Base-by-base conservation (phyloP, 108 stramenopile genomes). In the Cyclotella baltica region DNA sequence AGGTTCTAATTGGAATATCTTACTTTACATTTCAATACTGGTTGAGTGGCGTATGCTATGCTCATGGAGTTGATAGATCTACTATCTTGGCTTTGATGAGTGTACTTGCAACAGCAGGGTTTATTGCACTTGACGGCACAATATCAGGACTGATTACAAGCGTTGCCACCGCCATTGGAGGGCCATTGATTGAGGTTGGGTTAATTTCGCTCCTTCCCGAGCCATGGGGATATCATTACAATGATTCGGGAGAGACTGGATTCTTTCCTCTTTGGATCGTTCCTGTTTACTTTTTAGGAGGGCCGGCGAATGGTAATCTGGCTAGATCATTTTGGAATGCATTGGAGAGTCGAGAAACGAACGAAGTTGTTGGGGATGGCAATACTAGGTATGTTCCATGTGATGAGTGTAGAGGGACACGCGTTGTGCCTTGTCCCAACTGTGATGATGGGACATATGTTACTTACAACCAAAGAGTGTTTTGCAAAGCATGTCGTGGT, bases 21-120 rank as follows among this genome's bases (percentile, higher is more conserved):
- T 83, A 90, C 43, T 96, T 96, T 78, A 93, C 95, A 30, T 84
- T 92, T 47, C 92, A 96, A 73, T 96, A 96, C 55, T 96, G 95
- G 95, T 63, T 96, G 33, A 88, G 86, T 22, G 95, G 95, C 19
- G 47, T 88, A 20, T 69, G 92, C 23, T 85, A 74, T 48, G 59
- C 78, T 2, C 35, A 76, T 50, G 81, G 81, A 18, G 43, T 91
- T 1, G 87, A 90, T 69, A 78, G 90, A 38, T 53, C 75, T 27
- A 68, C 35, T 20, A 92, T 96, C 36, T 83, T 96, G 13, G 72
- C 70, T 23, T 52, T 88, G 3, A 96, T 96, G 95, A 87, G 88
- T 36, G 47, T 75, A 29, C 59, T 91, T 28, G 92, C 91, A 53
- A 77, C 84, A 16, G 56, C 77, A 35, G 95, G 91, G 20, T 96